Percentiles rank a stretch among this genome's conserved stretches.
Conservation (phyloP, 2,329 filamentous ascomycete genomes). For the Fonsecaea multimorphosa region DNA sequence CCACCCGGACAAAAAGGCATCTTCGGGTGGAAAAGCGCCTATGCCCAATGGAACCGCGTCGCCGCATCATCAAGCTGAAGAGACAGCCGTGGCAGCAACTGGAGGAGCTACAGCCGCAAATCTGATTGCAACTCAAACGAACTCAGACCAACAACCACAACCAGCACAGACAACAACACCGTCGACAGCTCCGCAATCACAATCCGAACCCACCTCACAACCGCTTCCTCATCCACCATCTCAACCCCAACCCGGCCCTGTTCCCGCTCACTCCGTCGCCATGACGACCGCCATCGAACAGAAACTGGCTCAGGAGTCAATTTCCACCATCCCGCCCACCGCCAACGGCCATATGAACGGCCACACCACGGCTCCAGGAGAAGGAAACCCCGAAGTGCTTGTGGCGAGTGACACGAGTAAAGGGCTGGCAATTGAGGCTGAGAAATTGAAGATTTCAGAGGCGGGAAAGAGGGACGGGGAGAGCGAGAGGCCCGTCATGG, state of each 20-base stretch:
- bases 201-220: not conserved
- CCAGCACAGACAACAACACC: constrained; percentile 5
- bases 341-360: constrained; percentile 33
- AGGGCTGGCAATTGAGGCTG: constrained; percentile 35
- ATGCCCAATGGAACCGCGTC: constrained; percentile 24
- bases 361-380: constrained; percentile 14
- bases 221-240: constrained; percentile 23
- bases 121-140: constrained; percentile 23
- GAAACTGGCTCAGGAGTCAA: constrained; percentile 31
- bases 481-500: constrained; percentile 29
- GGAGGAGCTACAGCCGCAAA: constrained; percentile 24
- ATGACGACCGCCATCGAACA: constrained; percentile 31
- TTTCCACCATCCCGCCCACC: constrained; percentile 30
- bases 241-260: constrained; percentile 35
- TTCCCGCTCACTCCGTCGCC: constrained; percentile 26
- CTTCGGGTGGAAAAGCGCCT: constrained; percentile 3
- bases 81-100: constrained; percentile 13
- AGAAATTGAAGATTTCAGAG: constrained; percentile 31
- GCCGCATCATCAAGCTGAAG: constrained; percentile 32
- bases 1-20: constrained; percentile 33
- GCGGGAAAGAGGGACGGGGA: constrained; percentile 4
- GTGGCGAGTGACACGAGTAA: constrained; percentile 34
- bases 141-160: constrained; percentile 14
- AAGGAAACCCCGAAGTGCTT: constrained; percentile 32
- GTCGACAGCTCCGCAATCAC: constrained; percentile 2